Base-by-base conservation (phyloP, 768 basidiomycete genomes). In the Boletus rubescentipes region DNA sequence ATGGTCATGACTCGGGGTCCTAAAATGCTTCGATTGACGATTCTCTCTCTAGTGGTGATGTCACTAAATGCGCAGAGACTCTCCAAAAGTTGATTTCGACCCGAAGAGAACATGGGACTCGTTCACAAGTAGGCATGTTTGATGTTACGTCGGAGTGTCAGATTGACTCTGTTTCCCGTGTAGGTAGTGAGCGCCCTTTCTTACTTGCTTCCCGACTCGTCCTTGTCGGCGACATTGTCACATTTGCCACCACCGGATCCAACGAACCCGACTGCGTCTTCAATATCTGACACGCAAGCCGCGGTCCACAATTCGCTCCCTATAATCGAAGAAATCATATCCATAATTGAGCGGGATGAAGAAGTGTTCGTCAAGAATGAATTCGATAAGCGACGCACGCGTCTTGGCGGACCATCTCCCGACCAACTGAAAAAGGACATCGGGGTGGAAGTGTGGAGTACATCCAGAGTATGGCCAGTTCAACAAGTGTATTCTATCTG, bases 81-180 rank as follows among this genome's bases (percentile, higher is more conserved):
- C 66, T 96, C 40, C 92, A 97, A 64, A 92, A 86, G 61, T 70
- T 91, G 30, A 72, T 98, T 15, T 79, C 83, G 5, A 67, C 85
- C 3, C 80, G 81, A 32, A 77, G 83, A 42, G 73, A 80, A 42
- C 75, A 84, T 55, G 91, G 89, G 6, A 80, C 81, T 5, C 75
- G 76, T 26, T 65, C 73, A 53, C 79, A 92, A 72, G 90, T 85
- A 63, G 36, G 68, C 57, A 31, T 8, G 15, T 32, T 30, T 18
- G 54, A 52, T 41, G 39, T 26, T 12, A 16, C 32, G 8, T 31
- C 11, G 23, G 18, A 37, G 11, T n/a, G 18, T 47, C 20, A 3
- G 12, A 39, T 38, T 47, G 54, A 53, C 2, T 26, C 11, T 48
- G 18, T 46, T 54, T 30, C 44, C 42, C 15, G 15, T 55, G 9